Conservation (phyloP, 352 stramenopile genomes). For the Phytophthora europaea region DNA sequence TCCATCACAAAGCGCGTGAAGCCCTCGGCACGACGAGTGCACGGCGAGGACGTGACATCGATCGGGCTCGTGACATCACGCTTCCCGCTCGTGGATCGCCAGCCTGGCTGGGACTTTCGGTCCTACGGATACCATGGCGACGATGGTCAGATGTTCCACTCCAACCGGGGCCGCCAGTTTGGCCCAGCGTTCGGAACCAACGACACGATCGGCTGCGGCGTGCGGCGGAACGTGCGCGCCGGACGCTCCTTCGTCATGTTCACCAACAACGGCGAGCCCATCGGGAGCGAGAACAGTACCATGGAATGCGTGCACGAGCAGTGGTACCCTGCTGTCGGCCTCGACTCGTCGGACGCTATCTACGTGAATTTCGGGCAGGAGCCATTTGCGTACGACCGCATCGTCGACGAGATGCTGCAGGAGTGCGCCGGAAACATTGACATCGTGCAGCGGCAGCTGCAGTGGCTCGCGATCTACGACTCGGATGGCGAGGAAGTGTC, state of each 20-base stretch:
- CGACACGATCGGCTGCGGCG: slow-evolving; percentile 44
- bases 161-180: slow-evolving; percentile 42
- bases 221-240: slow-evolving; percentile 32
- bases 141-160: slow-evolving; percentile 75
- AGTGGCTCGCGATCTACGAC: slow-evolving; percentile 45
- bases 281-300: slow-evolving; percentile 18
- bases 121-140: slow-evolving; percentile 87
- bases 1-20: slow-evolving; percentile 43
- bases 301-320: slow-evolving; percentile 45
- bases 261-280: slow-evolving; percentile 39
- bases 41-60: slow-evolving; percentile 57
- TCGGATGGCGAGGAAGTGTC: slow-evolving; percentile 40
- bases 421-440: slow-evolving; percentile 35
- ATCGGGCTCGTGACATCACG: slow-evolving; percentile 61
- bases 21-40: slow-evolving; percentile 31
- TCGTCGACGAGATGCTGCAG: slow-evolving; percentile 42
- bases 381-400: slow-evolving; percentile 41
- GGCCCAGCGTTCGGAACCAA: slow-evolving; percentile 38
- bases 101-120: slow-evolving; percentile 72
- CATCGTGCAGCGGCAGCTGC: slow-evolving; percentile 36
- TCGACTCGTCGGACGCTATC: slow-evolving; percentile 43
- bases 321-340: slow-evolving; percentile 42
- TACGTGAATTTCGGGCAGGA: slow-evolving; percentile 50
- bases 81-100: slow-evolving; percentile 69
- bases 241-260: slow-evolving; percentile 46